Percentiles rank a stretch among this genome's conserved stretches.
Evolutionary conservation across 208 protist species (phyloP).

Genomic region (Phytomonas sp.): DNA sequence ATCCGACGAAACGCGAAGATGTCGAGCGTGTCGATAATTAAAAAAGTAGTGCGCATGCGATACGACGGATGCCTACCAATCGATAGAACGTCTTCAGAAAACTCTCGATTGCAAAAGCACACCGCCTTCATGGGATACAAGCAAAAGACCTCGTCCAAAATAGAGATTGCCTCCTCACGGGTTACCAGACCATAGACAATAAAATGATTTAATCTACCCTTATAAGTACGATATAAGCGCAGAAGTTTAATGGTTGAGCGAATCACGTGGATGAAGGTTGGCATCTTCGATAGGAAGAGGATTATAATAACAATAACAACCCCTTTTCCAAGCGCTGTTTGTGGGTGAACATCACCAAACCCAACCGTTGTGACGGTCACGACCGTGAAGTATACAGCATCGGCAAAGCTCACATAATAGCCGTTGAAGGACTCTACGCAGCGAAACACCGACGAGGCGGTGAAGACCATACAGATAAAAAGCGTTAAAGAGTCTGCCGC

Average conservation of each 20-base stretch:
- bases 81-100: slow-evolving; percentile 46
- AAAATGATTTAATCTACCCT: slow-evolving; percentile 56
- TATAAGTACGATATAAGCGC: slow-evolving; percentile 57
- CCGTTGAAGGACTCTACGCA: slow-evolving; percentile 68
- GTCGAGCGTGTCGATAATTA: slow-evolving; percentile 57
- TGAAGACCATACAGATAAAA: slow-evolving; percentile 74
- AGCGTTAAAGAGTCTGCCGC: slow-evolving; percentile 56
- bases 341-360: slow-evolving; percentile 73
- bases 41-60: slow-evolving; percentile 61
- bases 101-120: slow-evolving; percentile 77
- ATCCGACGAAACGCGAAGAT: slow-evolving; percentile 49
- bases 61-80: slow-evolving; percentile 78
- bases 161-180: slow-evolving; percentile 59
- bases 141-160: slow-evolving; percentile 79
- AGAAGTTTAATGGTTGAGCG: slow-evolving; percentile 51
- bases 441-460: slow-evolving; percentile 52
- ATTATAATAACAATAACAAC: slow-evolving; percentile 75
- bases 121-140: slow-evolving; percentile 81
- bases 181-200: slow-evolving; percentile 75
- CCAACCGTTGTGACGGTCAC: slow-evolving; percentile 76
- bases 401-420: slow-evolving; percentile 41
- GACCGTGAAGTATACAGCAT: slow-evolving; percentile 72
- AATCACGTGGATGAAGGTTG: slow-evolving; percentile 71
- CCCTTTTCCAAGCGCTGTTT: slow-evolving; percentile 45
- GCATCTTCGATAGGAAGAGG: slow-evolving; percentile 77